A percentile compares a stretch with the other conserved stretches of the same genome.
Conservation (phyloP, 352 stramenopile species). For the Peronospora belbahrii region DNA sequence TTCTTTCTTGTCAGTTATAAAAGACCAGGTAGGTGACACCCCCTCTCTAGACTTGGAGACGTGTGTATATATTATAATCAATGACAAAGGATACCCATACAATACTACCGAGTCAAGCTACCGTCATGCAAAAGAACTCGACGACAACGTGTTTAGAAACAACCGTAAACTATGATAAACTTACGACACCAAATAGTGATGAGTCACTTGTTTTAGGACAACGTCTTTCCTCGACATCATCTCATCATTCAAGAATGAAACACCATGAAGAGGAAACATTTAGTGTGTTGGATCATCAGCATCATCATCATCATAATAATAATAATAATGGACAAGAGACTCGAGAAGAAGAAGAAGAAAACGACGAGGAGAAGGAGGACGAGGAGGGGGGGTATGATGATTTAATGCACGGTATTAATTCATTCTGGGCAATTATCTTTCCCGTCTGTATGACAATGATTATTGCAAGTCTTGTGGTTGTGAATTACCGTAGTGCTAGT, state of each 20-base stretch:
- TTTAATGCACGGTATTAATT: conserved; percentile 84
- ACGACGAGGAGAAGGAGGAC: background rate
- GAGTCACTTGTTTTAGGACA: conserved; percentile 16
- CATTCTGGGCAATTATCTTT: conserved; percentile 81
- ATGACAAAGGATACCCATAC: background rate
- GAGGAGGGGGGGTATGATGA: conserved; percentile 44
- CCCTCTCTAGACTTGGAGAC: too few species aligned
- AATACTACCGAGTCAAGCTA: too few species aligned
- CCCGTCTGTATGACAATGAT: conserved; percentile 81
- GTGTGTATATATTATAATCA: too few species aligned
- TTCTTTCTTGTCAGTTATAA: too few species aligned
- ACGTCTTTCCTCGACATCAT: conserved; percentile 3
- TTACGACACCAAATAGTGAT: conserved; percentile 39
- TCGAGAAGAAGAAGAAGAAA: background rate
- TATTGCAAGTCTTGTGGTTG: conserved; percentile 67
- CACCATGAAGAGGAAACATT: too few species aligned
- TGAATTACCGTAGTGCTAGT: conserved; percentile 75
- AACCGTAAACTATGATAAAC: conserved; percentile 50
- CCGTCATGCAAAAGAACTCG: too few species aligned
- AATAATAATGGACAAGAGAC: conserved; percentile 1
- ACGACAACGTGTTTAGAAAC: too few species aligned
- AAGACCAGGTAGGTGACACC: too few species aligned
- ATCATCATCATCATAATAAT: too few species aligned
- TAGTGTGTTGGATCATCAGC: too few species aligned
- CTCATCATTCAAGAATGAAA: conserved; percentile 2